These are phyloP conservation scores for Globisporangium megalacanthum DNA, from an alignment of 352 stramenopile species.

Conservation along the genomic window DNA sequence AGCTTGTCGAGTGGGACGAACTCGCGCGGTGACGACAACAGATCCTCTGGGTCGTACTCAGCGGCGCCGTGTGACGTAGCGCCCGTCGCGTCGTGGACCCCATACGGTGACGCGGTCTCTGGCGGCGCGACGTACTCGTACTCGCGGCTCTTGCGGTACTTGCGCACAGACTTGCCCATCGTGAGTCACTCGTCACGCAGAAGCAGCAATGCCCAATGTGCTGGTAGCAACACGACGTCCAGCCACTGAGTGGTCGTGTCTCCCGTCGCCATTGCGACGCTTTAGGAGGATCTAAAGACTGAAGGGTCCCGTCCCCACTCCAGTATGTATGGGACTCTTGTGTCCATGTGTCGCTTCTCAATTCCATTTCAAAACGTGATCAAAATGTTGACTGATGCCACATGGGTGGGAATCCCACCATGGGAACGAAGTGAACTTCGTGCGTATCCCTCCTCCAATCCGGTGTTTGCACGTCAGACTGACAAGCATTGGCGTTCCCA, in stretches of 20 bases:
- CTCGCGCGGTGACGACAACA: constrained; percentile 33
- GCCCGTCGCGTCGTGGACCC: constrained; percentile 28
- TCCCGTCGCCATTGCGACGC: not conserved
- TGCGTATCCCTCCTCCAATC: not conserved
- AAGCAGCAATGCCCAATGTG: too few relatives aligned
- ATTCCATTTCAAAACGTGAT: too few relatives aligned
- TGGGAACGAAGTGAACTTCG: not conserved
- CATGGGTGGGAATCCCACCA: too few relatives aligned
- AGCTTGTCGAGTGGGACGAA: constrained; percentile 44
- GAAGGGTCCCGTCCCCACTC: too few relatives aligned
- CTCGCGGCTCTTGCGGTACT: constrained; percentile 29
- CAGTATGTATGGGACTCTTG: too few relatives aligned
- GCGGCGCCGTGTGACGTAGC: constrained; percentile 4
- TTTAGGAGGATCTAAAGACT: not conserved
- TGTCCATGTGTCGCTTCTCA: too few relatives aligned
- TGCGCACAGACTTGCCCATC: constrained; percentile 35
- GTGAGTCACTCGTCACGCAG: not conserved
- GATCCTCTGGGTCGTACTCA: constrained; percentile 15
- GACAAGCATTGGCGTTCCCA: too few relatives aligned
- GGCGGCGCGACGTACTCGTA: constrained; percentile 20
- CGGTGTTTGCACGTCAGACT: not conserved
- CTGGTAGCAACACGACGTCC: too few relatives aligned
- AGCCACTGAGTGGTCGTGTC: not conserved
- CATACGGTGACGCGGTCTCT: constrained; percentile 26
- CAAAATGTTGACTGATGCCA: too few relatives aligned